These are phyloP conservation scores for Apiotrichum porosum DNA, from an alignment of 1,284 basidiomycete genomes.

Conservation along the genomic window DNA sequence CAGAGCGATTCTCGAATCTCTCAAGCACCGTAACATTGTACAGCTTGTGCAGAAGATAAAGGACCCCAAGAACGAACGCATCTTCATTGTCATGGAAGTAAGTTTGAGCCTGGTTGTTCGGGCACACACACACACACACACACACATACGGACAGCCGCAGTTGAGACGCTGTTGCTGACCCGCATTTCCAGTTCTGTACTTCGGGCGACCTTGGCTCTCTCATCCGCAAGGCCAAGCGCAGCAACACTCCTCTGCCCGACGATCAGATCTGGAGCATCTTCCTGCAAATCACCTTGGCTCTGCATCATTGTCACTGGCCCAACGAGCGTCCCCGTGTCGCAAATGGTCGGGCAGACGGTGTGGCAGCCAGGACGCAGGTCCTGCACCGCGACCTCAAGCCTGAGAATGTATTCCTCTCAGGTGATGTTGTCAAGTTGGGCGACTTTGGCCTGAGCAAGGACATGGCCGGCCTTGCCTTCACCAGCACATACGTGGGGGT, in stretches of 20 bases:
- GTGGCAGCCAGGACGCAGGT: conserved; percentile 55
- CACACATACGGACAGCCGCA: too few species aligned
- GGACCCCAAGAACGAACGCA: conserved; percentile 80
- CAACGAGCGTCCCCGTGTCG: conserved; percentile 24
- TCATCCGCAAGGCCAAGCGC: conserved; percentile 61
- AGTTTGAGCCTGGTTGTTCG: too few species aligned
- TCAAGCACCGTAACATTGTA: conserved; percentile 92
- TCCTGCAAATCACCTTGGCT: conserved; percentile 87
- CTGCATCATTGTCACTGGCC: conserved; percentile 79
- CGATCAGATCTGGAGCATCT: conserved; percentile 90
- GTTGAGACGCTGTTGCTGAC: conserved; percentile 4
- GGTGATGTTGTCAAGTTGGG: conserved; percentile 74
- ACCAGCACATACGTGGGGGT: conserved; percentile 96
- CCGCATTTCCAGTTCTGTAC: conserved; percentile 65
- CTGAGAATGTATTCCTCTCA: conserved; percentile 65
- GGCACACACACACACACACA: too few species aligned
- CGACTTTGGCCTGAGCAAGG: conserved; percentile 93
- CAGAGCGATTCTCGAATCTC: conserved; percentile 91
- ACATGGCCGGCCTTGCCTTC: conserved; percentile 77
- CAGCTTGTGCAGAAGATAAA: conserved; percentile 58
- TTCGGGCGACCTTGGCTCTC: conserved; percentile 80
- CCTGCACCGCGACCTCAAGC: conserved; percentile 90
- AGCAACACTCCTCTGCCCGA: conserved; percentile 67
- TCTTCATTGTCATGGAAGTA: conserved; percentile 90
- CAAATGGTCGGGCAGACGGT: background rate